A percentile compares a stretch with the other conserved stretches of the same genome.
Conservation (phyloP, 164 flowering plant species). For the Aristolochia contorta region DNA sequence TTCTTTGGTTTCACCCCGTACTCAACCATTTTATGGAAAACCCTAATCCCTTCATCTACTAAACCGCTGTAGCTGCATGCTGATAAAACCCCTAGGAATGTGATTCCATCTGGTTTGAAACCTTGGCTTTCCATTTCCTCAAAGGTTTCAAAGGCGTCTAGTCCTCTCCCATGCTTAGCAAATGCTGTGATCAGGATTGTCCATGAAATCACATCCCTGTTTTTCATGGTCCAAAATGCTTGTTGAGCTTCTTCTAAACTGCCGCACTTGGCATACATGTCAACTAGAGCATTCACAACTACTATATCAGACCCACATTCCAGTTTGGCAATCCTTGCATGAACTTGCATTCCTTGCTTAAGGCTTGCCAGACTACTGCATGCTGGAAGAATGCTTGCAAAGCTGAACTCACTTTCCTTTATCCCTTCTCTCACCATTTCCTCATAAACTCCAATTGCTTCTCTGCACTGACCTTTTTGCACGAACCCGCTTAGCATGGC, state of each 20-base stretch:
- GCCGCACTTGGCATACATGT: slow-evolving; percentile 29
- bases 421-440: slow-evolving; percentile 18
- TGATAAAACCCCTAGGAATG: slow-evolving; percentile 27
- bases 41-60: slow-evolving; percentile 24
- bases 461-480: slow-evolving; percentile 20
- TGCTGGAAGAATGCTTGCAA: slow-evolving; percentile 21
- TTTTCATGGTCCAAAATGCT: slow-evolving; percentile 22
- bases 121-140: slow-evolving; percentile 25
- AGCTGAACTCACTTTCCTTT: slow-evolving; percentile 24
- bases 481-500: slow-evolving; percentile 18
- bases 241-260: slow-evolving; percentile 19
- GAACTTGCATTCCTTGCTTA: slow-evolving; percentile 25
- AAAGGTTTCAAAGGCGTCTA: slow-evolving; percentile 22
- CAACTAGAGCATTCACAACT: slow-evolving; percentile 28
- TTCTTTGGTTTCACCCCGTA: slow-evolving; percentile 21
- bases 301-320: slow-evolving; percentile 9
- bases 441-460: slow-evolving; percentile 18
- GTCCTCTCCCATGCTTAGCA: slow-evolving; percentile 33
- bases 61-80: slow-evolving; percentile 38
- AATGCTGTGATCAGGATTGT: slow-evolving; percentile 29
- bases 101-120: slow-evolving; percentile 23
- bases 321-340: slow-evolving; percentile 19
- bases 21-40: slow-evolving; percentile 25
- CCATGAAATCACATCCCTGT: slow-evolving; percentile 27
- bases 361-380: slow-evolving; percentile 21